These are phyloP conservation scores for Globomyces pollinis-pini DNA, from an alignment of 192 early-diverging fungal species.

Conservation along the genomic window DNA sequence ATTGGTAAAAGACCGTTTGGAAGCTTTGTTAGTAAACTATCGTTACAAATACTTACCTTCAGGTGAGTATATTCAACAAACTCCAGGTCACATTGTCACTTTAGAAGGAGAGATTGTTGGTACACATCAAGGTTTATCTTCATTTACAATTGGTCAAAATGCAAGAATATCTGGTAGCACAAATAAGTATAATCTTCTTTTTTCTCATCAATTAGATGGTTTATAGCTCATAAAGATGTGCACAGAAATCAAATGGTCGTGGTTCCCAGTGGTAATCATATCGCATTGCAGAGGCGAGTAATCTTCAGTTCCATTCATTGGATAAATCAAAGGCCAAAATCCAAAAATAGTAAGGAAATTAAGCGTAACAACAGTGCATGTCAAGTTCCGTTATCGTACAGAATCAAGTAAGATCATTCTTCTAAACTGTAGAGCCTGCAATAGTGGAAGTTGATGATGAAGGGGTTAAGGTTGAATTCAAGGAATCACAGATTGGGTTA, in stretches of 20 bases:
- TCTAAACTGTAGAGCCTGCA: no score
- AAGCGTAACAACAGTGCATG: constrained; percentile 19
- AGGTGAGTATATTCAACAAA: constrained; percentile 46
- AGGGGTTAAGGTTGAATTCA: constrained; percentile 39
- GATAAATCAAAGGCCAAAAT: no score
- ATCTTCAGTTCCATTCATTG: constrained; percentile 1
- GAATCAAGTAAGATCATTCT: constrained; percentile 24
- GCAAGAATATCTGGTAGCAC: constrained; percentile 53
- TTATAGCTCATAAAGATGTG: constrained; percentile 63
- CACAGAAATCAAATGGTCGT: constrained; percentile 59
- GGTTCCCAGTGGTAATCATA: constrained; percentile 35
- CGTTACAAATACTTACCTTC: no score
- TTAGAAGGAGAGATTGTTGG: constrained; percentile 30
- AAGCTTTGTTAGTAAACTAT: constrained; percentile 57
- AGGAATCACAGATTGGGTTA: constrained; percentile 45
- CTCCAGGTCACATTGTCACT: constrained; percentile 32
- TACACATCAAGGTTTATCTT: constrained; percentile 52
- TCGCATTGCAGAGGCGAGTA: constrained; percentile 4
- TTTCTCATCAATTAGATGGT: constrained; percentile 43
- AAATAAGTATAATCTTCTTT: constrained; percentile 35
- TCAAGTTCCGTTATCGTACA: constrained; percentile 46
- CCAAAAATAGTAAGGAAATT: no score
- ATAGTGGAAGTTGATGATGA: not conserved
- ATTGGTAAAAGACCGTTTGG: constrained; percentile 78
- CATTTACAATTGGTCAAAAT: constrained; percentile 75